These are phyloP conservation scores for Kondoa malvinella DNA, from an alignment of 768 basidiomycete species.

Conservation along the genomic window DNA sequence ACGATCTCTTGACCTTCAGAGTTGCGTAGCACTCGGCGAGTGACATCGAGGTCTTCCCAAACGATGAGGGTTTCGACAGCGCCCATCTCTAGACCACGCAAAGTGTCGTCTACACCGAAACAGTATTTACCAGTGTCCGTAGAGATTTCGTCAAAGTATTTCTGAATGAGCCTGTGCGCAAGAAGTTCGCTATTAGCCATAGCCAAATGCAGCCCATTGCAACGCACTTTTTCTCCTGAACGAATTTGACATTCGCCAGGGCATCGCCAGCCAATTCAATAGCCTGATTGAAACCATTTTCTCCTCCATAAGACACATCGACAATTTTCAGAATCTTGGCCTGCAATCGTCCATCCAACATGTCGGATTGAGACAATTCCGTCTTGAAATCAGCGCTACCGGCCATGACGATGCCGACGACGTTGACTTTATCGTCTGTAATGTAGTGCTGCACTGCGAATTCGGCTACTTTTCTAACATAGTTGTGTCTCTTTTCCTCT, in stretches of 20 bases:
- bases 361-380: slow-evolving; percentile 83
- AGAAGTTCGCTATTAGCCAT: not conserved
- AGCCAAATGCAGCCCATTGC: not conserved
- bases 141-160: slow-evolving; percentile 98
- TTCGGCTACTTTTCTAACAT: slow-evolving; percentile 97
- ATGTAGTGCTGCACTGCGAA: slow-evolving; percentile 94
- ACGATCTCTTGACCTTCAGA: slow-evolving; percentile 65
- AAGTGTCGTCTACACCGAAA: slow-evolving; percentile 91
- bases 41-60: slow-evolving; percentile 92
- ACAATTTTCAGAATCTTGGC: slow-evolving; percentile 95
- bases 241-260: slow-evolving; percentile 95
- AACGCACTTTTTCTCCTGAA: slow-evolving; percentile 72
- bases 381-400: slow-evolving; percentile 99
- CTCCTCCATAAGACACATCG: slow-evolving; percentile 94
- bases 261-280: slow-evolving; percentile 94
- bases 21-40: slow-evolving; percentile 71
- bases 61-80: slow-evolving; percentile 94
- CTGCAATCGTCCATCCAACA: slow-evolving; percentile 75
- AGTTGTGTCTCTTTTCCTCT: slow-evolving; percentile 98
- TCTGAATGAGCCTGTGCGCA: slow-evolving; percentile 56
- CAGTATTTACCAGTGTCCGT: slow-evolving; percentile 92
- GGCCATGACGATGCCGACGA: slow-evolving; percentile 83
- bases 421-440: slow-evolving; percentile 94
- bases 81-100: slow-evolving; percentile 89
- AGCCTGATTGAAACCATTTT: slow-evolving; percentile 99